A percentile compares a stretch with the other conserved stretches of the same genome.
Evolutionary conservation across 768 basidiomycete species (phyloP).

Genomic region (Neoboletus magnificus): DNA sequence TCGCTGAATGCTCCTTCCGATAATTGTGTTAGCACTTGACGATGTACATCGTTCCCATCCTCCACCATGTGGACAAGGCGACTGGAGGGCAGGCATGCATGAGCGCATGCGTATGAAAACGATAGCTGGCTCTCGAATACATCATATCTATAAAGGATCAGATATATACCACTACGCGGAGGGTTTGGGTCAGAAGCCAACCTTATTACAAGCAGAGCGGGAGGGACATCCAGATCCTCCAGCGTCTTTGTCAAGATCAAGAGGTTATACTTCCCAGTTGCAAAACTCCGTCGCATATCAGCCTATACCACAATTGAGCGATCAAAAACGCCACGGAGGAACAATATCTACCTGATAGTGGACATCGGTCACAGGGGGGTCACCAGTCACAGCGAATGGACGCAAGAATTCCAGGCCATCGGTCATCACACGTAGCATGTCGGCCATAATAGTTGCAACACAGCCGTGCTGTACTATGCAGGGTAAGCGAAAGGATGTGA

Average conservation of each 20-base stretch:
- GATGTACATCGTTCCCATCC: slow-evolving; percentile 52
- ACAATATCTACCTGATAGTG: slow-evolving; percentile 32
- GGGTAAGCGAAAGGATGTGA: slow-evolving; percentile 34
- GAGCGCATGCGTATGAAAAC: slow-evolving; percentile 51
- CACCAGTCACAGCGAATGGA: slow-evolving; percentile 45
- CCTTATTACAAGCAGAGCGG: slow-evolving; percentile 60
- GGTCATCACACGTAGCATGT: slow-evolving; percentile 53
- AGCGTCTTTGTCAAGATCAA: slow-evolving; percentile 56
- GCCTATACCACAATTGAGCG: slow-evolving; percentile 32
- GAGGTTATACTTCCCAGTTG: slow-evolving; percentile 57
- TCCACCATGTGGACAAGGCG: slow-evolving; percentile 65
- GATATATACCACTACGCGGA: neutral
- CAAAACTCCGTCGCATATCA: slow-evolving; percentile 49
- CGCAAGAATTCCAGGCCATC: slow-evolving; percentile 54
- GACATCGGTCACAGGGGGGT: slow-evolving; percentile 32
- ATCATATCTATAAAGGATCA: slow-evolving; percentile 34
- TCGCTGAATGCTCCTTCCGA: slow-evolving; percentile 40
- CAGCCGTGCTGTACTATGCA: slow-evolving; percentile 48
- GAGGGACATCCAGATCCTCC: slow-evolving; percentile 60
- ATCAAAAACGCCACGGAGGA: neutral
- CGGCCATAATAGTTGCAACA: slow-evolving; percentile 56
- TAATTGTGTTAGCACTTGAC: slow-evolving; percentile 46
- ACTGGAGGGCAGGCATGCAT: slow-evolving; percentile 44
- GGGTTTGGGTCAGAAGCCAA: slow-evolving; percentile 28
- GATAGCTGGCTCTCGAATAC: slow-evolving; percentile 58